Conservation (phyloP, 768 basidiomycete genomes). For the Lactarius akahatsu region DNA sequence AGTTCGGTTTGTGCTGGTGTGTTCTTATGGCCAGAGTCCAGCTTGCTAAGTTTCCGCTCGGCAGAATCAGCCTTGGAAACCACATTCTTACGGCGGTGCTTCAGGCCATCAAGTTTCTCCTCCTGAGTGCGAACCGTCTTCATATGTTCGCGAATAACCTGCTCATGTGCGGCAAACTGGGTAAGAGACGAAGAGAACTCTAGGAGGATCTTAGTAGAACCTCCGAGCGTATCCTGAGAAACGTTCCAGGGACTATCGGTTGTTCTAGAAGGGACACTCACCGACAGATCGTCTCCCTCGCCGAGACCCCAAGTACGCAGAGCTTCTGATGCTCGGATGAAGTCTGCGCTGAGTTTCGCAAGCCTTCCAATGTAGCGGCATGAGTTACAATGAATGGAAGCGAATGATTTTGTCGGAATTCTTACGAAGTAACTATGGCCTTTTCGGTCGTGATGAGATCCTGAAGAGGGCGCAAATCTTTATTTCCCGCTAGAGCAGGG, state of each 20-base stretch:
- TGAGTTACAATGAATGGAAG: neutral
- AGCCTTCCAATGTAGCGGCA: conserved; percentile 40
- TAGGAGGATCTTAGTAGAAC: conserved; percentile 63
- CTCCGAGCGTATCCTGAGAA: conserved; percentile 67
- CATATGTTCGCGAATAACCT: conserved; percentile 65
- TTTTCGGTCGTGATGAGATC: conserved; percentile 92
- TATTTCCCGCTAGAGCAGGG: conserved; percentile 66
- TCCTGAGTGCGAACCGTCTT: conserved; percentile 84
- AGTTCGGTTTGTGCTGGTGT: conserved; percentile 68
- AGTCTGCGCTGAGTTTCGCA: conserved; percentile 64
- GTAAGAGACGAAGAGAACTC: conserved; percentile 67
- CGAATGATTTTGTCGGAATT: conserved; percentile 11
- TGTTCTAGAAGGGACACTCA: conserved; percentile 38
- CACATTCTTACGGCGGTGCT: conserved; percentile 64
- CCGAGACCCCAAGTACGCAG: conserved; percentile 70
- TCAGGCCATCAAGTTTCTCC: conserved; percentile 76
- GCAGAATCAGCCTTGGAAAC: conserved; percentile 74
- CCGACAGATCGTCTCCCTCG: conserved; percentile 81
- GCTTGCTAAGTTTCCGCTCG: conserved; percentile 86
- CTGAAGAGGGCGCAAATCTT: conserved; percentile 78
- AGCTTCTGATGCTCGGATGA: conserved; percentile 69
- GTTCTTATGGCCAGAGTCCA: conserved; percentile 89
- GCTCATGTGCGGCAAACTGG: conserved; percentile 69
- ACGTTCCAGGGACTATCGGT: conserved; percentile 2
- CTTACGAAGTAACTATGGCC: conserved; percentile 70